Percentiles rank a stretch among this genome's conserved stretches.
Conservation (phyloP, 2,329 filamentous ascomycete genomes). For the Colletotrichum ledebouriae region DNA sequence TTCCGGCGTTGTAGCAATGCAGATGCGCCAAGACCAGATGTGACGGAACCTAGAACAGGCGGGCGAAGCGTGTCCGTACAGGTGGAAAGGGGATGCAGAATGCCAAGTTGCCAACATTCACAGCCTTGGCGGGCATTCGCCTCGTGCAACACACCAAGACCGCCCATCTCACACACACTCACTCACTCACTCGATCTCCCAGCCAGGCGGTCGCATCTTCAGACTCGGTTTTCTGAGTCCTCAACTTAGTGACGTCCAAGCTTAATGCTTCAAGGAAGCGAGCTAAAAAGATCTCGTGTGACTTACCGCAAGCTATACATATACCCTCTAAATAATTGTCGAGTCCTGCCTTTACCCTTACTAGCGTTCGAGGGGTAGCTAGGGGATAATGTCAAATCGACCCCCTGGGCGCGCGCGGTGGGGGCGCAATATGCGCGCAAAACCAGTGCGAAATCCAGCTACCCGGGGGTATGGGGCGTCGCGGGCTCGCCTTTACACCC, state of each 20-base stretch:
- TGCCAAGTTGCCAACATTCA: slow-evolving; percentile 24
- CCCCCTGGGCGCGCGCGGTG: too few relatives aligned
- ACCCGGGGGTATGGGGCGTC: too few relatives aligned
- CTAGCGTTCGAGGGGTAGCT: too few relatives aligned
- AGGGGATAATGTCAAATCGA: too few relatives aligned
- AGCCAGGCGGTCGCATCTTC: slow-evolving; percentile 6
- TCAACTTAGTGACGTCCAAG: neutral
- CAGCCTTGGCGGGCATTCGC: slow-evolving; percentile 31
- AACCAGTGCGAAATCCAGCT: too few relatives aligned
- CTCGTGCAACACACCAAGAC: slow-evolving; percentile 38
- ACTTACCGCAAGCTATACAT: neutral
- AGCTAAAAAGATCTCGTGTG: neutral
- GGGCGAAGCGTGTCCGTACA: neutral
- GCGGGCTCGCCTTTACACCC: too few relatives aligned
- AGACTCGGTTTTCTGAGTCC: neutral
- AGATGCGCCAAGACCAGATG: slow-evolving; percentile 20
- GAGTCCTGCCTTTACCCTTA: too few relatives aligned
- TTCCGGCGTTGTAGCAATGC: slow-evolving; percentile 8
- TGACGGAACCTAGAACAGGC: neutral
- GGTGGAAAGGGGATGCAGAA: slow-evolving; percentile 3
- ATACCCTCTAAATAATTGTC: too few relatives aligned
- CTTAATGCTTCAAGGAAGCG: neutral
- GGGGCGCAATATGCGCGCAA: too few relatives aligned
- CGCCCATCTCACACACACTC: neutral
- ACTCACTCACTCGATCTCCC: slow-evolving; percentile 24